Evolutionary conservation across 768 basidiomycete species (phyloP).

Genomic region (Mycena venus): DNA sequence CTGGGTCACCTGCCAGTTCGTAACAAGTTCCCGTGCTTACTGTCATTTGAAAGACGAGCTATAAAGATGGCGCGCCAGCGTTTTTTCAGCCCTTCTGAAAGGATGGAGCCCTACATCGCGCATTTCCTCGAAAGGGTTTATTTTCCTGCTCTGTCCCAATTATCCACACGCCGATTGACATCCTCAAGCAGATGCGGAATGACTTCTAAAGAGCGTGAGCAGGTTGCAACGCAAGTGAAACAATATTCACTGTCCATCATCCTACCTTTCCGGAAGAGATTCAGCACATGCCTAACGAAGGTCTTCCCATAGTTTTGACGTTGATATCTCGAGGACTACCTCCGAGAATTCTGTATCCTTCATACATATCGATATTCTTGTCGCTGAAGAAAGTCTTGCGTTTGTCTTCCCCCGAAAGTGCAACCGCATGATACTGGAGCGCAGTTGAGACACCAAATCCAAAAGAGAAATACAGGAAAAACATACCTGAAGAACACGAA

Average conservation of each 20-base stretch:
- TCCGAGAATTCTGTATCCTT: constrained; percentile 42
- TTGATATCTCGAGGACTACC: constrained; percentile 38
- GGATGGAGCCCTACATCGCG: constrained; percentile 33
- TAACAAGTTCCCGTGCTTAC: constrained; percentile 50
- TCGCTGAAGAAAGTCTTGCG: constrained; percentile 42
- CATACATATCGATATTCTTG: constrained; percentile 30
- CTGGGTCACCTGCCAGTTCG: constrained; percentile 46
- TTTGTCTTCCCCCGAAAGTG: constrained; percentile 38
- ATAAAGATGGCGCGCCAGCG: neutral
- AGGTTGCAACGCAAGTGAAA: neutral
- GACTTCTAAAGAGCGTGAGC: constrained; percentile 20
- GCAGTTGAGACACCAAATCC: neutral
- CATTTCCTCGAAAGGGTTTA: constrained; percentile 43
- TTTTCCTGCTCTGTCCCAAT: constrained; percentile 37
- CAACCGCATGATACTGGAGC: constrained; percentile 38
- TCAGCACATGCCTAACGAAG: constrained; percentile 14
- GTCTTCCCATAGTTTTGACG: constrained; percentile 9
- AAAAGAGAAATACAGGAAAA: too few relatives aligned
- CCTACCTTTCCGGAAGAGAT: constrained; percentile 19
- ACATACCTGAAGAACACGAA: constrained; percentile 46
- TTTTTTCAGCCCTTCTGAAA: neutral
- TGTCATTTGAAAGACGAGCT: constrained; percentile 51
- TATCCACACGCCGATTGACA: constrained; percentile 35
- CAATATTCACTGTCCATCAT: constrained; percentile 4
- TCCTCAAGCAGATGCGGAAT: constrained; percentile 41